phyloP scores from a whole-genome alignment of 441 rosid species.

The Brassica balearica region DNA sequence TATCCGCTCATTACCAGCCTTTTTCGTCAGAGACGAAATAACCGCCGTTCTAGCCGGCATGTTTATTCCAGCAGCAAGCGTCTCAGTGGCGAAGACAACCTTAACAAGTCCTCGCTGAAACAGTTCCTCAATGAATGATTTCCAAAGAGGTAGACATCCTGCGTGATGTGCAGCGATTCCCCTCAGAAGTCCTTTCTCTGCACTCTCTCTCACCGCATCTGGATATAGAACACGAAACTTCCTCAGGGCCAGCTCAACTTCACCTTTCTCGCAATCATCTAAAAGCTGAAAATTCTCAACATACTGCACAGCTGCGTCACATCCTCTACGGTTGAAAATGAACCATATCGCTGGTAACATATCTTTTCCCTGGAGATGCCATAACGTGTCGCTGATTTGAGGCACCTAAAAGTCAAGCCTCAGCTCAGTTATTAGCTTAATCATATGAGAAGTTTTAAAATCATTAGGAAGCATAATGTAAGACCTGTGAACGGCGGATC shows the following conservation, averaged over 20 bases:
- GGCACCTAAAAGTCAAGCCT: constrained; percentile 73
- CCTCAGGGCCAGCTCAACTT: constrained; percentile 89
- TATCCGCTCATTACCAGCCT: constrained; percentile 72
- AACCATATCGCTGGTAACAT: constrained; percentile 99
- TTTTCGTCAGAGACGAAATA: constrained; percentile 78
- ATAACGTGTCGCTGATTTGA: constrained; percentile 77
- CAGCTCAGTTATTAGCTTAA: constrained; percentile 5
- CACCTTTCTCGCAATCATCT: constrained; percentile 81
- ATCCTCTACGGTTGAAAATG: constrained; percentile 91
- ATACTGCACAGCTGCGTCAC: constrained; percentile 96
- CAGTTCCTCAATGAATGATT: constrained; percentile 89
- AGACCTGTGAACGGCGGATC: constrained; percentile 86
- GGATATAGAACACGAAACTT: constrained; percentile 84
- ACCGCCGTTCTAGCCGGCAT: constrained; percentile 99
- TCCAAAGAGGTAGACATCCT: constrained; percentile 97
- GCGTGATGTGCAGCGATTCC: constrained; percentile 99
- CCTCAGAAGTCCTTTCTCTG: constrained; percentile 78
- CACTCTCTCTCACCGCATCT: constrained; percentile 90
- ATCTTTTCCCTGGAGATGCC: constrained; percentile 75
- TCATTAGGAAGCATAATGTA: constrained; percentile 20
- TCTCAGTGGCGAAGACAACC: constrained; percentile 96
- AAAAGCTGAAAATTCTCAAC: constrained; percentile 77
- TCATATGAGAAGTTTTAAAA: constrained; percentile 2
- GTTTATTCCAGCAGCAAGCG: constrained; percentile 97
- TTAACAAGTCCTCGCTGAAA: constrained; percentile 93